Percentiles rank a stretch among this genome's conserved stretches.
Evolutionary conservation across 1,139 yeast species (phyloP).

Genomic region (Pneumocystis oryctolagi): DNA sequence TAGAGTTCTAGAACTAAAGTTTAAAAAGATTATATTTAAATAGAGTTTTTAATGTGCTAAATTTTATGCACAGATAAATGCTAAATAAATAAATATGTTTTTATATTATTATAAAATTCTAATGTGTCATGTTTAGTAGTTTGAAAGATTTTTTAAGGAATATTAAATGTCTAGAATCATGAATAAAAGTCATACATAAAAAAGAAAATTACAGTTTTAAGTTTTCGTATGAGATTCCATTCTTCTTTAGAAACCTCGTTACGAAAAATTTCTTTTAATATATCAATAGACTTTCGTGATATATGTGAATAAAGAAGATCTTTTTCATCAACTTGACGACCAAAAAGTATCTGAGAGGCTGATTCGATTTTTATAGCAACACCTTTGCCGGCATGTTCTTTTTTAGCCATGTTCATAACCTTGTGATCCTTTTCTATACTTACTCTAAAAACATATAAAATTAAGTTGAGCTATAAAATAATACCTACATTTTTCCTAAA

Average conservation of each 20-base stretch:
- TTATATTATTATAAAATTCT: background rate
- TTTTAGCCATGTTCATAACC: constrained; percentile 61
- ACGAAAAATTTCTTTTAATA: constrained; percentile 96
- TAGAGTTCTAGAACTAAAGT: background rate
- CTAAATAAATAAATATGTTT: background rate
- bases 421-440: constrained; percentile 93
- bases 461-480: constrained; percentile 31
- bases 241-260: constrained; percentile 86
- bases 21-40: background rate
- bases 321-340: constrained; percentile 91
- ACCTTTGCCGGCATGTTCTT: constrained; percentile 94
- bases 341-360: constrained; percentile 92
- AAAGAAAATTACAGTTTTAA: constrained; percentile 71
- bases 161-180: background rate
- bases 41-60: background rate
- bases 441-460: constrained; percentile 20
- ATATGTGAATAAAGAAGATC: constrained; percentile 80
- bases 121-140: background rate
- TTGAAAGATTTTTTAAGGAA: background rate
- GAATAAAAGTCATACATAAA: background rate
- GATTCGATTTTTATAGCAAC: constrained; percentile 95
- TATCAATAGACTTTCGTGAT: constrained; percentile 78
- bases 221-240: constrained; percentile 78
- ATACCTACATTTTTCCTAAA: constrained; percentile 35
- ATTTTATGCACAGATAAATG: background rate